Conservation (phyloP, 768 basidiomycete genomes). For the Xerocomus brunneocitrinus region DNA sequence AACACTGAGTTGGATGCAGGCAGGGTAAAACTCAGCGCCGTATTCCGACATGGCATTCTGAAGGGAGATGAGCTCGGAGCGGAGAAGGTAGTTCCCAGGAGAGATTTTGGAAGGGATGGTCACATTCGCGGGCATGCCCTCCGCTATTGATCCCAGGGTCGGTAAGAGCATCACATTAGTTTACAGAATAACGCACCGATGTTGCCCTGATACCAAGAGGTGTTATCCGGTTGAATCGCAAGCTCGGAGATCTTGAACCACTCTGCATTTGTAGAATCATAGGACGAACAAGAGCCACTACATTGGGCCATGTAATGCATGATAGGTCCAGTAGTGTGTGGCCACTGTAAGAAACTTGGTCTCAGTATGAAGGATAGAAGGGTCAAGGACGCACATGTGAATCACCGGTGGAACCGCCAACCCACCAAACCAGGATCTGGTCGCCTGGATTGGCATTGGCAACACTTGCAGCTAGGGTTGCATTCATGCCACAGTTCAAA, state of each 20-base stretch:
- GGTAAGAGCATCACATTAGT: neutral
- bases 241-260: conserved; percentile 72
- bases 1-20: conserved; percentile 27
- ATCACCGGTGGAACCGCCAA: conserved; percentile 36
- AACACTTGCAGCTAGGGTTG: conserved; percentile 43
- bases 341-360: conserved; percentile 34
- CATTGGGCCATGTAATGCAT: conserved; percentile 73
- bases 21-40: conserved; percentile 46
- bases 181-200: conserved; percentile 39
- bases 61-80: conserved; percentile 75
- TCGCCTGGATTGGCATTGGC: conserved; percentile 61
- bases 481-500: conserved; percentile 57
- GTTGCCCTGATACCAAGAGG: conserved; percentile 46
- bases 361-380: neutral
- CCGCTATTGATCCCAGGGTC: conserved; percentile 21
- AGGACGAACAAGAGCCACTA: conserved; percentile 50
- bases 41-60: conserved; percentile 53
- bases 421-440: conserved; percentile 51
- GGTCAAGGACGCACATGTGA: conserved; percentile 26
- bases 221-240: conserved; percentile 34
- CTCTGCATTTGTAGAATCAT: conserved; percentile 51
- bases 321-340: conserved; percentile 61
- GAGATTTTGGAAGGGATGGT: conserved; percentile 49
- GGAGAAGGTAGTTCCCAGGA: conserved; percentile 68
- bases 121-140: conserved; percentile 36